Percentiles rank a stretch among this genome's conserved stretches.
Evolutionary conservation across 192 early-diverging fungal species (phyloP).

Genomic region (Coemansia asiatica): DNA sequence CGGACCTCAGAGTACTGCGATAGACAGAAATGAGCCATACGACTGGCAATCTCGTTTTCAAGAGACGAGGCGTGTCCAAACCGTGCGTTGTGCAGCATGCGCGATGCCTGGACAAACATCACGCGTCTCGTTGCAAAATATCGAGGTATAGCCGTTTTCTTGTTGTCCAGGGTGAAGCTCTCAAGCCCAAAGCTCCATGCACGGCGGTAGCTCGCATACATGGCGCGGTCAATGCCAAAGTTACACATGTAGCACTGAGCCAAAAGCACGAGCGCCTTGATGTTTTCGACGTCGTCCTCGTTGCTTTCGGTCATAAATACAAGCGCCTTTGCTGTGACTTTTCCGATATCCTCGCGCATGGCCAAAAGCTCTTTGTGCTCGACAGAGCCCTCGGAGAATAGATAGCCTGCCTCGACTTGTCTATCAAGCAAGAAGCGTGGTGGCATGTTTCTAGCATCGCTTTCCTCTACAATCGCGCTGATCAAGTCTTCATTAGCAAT

Average conservation of each 20-base stretch:
- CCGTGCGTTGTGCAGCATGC: conserved; percentile 48
- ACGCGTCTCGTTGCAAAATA: conserved; percentile 27
- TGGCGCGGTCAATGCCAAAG: conserved; percentile 31
- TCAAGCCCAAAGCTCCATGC: conserved; percentile 39
- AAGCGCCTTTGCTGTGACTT: conserved; percentile 57
- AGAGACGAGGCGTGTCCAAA: conserved; percentile 24
- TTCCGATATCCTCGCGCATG: conserved; percentile 59
- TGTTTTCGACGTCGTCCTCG: conserved; percentile 78
- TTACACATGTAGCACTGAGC: conserved; percentile 35
- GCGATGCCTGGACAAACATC: conserved; percentile 24
- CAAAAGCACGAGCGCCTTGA: conserved; percentile 67
- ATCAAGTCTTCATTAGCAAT: conserved; percentile 12
- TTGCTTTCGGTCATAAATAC: conserved; percentile 39
- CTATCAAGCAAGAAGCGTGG: conserved; percentile 28
- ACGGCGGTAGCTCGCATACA: conserved; percentile 24
- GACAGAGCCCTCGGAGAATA: conserved; percentile 62
- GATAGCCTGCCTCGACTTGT: conserved; percentile 65
- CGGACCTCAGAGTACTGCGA: conserved; percentile 50
- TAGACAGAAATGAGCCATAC: conserved; percentile 38
- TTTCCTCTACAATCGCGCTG: conserved; percentile 23
- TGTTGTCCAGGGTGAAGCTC: conserved; percentile 33
- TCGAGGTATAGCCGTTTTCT: conserved; percentile 28
- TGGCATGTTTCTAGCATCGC: conserved; percentile 30
- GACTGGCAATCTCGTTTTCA: conserved; percentile 15
- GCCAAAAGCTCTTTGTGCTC: conserved; percentile 49